Evolutionary conservation across 768 basidiomycete genomes (phyloP), one percentile per base, ranked within the genome.

Genomic region (Leccinum disarticulatum): DNA sequence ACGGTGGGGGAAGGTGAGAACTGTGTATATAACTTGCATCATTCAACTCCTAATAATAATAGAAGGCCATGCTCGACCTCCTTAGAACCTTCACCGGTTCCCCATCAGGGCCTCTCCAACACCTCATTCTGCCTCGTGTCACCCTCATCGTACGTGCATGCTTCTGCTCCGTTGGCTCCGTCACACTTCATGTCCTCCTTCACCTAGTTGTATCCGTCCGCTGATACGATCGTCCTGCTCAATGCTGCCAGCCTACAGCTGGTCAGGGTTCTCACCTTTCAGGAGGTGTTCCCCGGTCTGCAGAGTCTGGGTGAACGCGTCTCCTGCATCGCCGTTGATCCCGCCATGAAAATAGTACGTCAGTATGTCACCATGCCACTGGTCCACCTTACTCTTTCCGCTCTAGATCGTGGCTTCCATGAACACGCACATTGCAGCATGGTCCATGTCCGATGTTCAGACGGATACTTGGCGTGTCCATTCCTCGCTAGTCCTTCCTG

Each of bases 331-430:
- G 79, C 87, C 3, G 84, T 92, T 19, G 93, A 94, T 70, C 80
- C 85, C 15, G 85, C 85, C 54, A 87, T 91, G 85, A 92, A 88
- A 77, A 81, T 92, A 60, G 92, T 93, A 72, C 72, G 90, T 80
- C 50, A 33, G 33, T 30, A 31, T 30, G 47, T 60, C 52, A 30
- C 49, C 36, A n/a, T 36, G 36, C 54, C 35, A 25, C 56, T 15
- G 15, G n/a, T 50, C 51, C 52, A 53, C 52, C n/a, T 41, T 46
- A 58, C n/a, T 31, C 14, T 52, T 60, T 57, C 58, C 41, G 56
- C 48, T 46, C 52, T 71, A 93, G 92, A 83, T 93, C 64, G 84
- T 88, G 48, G 89, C 90, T 46, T 83, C 89, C 60, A 83, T 86
- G 71, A 82, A 81, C 64, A 77, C 80, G 47, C 83, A 83, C 55